These are phyloP conservation scores for Sarocladium brachiariae DNA, from an alignment of 2,329 filamentous ascomycete genomes.

Conservation along the genomic window DNA sequence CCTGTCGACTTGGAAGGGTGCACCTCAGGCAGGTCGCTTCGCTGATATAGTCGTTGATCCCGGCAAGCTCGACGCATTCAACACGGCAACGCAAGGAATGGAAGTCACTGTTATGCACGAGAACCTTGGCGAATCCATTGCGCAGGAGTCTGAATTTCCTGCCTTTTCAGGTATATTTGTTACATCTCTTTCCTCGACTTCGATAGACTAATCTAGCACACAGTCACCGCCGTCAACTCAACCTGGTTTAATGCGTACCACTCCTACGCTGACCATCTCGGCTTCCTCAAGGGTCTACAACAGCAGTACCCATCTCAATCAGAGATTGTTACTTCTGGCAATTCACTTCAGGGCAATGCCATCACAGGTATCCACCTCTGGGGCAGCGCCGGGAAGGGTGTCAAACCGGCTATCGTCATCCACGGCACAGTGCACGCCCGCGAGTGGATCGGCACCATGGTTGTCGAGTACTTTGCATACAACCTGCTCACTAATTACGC, in stretches of 20 bases:
- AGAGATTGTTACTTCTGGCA: constrained; percentile 42
- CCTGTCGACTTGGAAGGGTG: constrained; percentile 11
- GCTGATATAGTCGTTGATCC: constrained; percentile 36
- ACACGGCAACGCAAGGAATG: constrained; percentile 20
- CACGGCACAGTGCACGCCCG: constrained; percentile 54
- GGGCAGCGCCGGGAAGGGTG: constrained; percentile 35
- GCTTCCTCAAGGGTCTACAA: constrained; percentile 39
- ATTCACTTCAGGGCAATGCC: constrained; percentile 36
- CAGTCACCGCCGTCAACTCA: constrained; percentile 13
- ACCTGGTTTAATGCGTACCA: constrained; percentile 45
- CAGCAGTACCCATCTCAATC: constrained; percentile 35
- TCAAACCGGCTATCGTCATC: constrained; percentile 47
- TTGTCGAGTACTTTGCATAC: constrained; percentile 46
- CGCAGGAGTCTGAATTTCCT: constrained; percentile 20
- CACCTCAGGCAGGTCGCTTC: constrained; percentile 22
- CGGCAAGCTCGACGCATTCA: constrained; percentile 25
- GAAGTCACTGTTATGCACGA: constrained; percentile 29
- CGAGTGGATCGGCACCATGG: constrained; percentile 47
- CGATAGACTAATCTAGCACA: not conserved
- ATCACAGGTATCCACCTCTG: constrained; percentile 59
- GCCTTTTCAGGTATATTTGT: not conserved
- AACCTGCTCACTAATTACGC: constrained; percentile 40
- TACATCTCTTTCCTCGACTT: not conserved
- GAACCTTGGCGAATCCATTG: constrained; percentile 32
- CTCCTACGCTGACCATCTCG: constrained; percentile 40